Conservation (phyloP, 306 rosid species). For the Gleditsia sinensis region DNA sequence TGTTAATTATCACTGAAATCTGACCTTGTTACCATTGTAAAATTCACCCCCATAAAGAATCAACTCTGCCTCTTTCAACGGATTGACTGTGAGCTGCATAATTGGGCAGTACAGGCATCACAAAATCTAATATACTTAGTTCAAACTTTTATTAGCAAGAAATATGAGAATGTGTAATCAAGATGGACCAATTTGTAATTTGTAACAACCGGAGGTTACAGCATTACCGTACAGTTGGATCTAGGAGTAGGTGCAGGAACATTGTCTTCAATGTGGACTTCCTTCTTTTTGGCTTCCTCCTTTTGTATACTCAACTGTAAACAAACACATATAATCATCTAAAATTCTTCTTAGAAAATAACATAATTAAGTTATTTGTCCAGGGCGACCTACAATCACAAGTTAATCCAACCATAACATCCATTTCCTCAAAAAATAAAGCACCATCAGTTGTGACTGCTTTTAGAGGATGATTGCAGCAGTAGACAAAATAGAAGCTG, state of each 20-base stretch:
- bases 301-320: constrained; percentile 75
- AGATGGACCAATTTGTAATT: not conserved
- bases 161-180: not conserved
- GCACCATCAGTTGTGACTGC: not conserved
- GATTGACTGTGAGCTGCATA: constrained; percentile 79
- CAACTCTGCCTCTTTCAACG: constrained; percentile 90
- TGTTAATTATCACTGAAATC: not conserved
- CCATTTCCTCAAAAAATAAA: not conserved
- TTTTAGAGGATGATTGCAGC: not conserved
- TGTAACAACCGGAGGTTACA: not conserved
- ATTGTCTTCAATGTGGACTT: constrained; percentile 84
- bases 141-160: not conserved
- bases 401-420: not conserved
- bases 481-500: not conserved
- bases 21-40: constrained; percentile 93
- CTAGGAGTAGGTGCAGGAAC: constrained; percentile 96
- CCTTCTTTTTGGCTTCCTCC: constrained; percentile 96
- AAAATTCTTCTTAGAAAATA: not conserved
- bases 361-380: not conserved
- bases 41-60: constrained; percentile 94
- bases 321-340: not conserved
- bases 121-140: not conserved
- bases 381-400: not conserved
- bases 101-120: not conserved
- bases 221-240: constrained; percentile 81